Evolutionary conservation across 257 asterid genomes (phyloP).

Genomic region (Nyctanthes arbortristis): DNA sequence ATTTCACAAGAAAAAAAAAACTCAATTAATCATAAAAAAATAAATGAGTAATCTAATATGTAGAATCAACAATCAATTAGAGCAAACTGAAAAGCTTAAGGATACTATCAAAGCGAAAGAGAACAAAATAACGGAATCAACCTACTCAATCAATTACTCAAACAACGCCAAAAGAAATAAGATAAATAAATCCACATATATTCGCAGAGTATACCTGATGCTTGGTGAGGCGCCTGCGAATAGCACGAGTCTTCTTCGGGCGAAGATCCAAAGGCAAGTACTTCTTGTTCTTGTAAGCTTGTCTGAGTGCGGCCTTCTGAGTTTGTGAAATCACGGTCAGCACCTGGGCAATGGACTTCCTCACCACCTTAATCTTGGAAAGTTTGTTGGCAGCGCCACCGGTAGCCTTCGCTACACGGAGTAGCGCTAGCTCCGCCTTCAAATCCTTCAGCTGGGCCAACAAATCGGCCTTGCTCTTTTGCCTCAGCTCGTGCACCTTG

Average conservation of each 20-base stretch:
- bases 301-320: constrained; percentile 66
- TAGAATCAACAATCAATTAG: not conserved
- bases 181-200: not conserved
- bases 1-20: not conserved
- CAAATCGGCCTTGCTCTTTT: constrained; percentile 56
- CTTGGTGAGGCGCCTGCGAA: constrained; percentile 75
- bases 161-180: not conserved
- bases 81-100: not conserved
- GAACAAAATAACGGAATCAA: not conserved
- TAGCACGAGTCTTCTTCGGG: constrained; percentile 78
- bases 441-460: constrained; percentile 73
- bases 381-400: constrained; percentile 63
- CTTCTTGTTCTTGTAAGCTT: constrained; percentile 71
- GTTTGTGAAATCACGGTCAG: constrained; percentile 76
- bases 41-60: not conserved
- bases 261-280: constrained; percentile 77
- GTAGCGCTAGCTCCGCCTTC: constrained; percentile 69
- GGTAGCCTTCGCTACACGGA: constrained; percentile 67
- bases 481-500: constrained; percentile 74
- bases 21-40: not conserved
- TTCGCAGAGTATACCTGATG: constrained; percentile 49
- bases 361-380: constrained; percentile 59
- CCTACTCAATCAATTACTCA: not conserved
- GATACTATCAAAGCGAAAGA: too few relatives aligned
- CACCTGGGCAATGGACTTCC: constrained; percentile 76